phyloP scores from a whole-genome alignment of 116 monocot genomes.

The Zostera marina region DNA sequence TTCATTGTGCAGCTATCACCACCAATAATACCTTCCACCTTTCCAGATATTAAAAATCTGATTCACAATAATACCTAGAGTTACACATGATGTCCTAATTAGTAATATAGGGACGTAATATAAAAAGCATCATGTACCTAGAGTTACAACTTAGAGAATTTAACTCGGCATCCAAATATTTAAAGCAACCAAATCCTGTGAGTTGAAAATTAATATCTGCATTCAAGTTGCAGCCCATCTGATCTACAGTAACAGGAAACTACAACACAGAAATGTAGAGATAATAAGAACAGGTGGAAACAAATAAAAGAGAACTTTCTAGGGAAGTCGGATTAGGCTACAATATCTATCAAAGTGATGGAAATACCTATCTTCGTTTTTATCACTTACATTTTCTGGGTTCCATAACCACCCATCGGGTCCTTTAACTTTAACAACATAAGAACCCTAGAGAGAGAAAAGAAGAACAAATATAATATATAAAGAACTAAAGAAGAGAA shows the following conservation, averaged over 20 bases:
- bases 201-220: constrained; percentile 89
- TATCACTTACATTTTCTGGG: constrained; percentile 51
- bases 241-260: constrained; percentile 68
- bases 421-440: constrained; percentile 69
- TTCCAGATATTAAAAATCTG: constrained; percentile 84
- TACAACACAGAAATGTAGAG: constrained; percentile 13
- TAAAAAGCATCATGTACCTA: background rate
- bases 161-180: background rate
- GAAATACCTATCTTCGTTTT: background rate
- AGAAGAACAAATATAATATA: background rate
- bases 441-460: constrained; percentile 55
- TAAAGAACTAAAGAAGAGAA: background rate
- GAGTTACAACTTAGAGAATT: constrained; percentile 1
- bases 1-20: constrained; percentile 69
- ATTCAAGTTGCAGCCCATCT: constrained; percentile 83
- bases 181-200: constrained; percentile 51
- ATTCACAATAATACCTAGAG: background rate
- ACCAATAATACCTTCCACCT: constrained; percentile 70
- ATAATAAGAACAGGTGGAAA: background rate
- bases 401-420: constrained; percentile 94
- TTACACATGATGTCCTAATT: background rate
- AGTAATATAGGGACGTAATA: background rate
- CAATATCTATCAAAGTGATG: too few relatives aligned
- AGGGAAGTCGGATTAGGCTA: background rate
- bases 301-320: background rate